A percentile compares a stretch with the other conserved stretches of the same genome.
phyloP scores from a whole-genome alignment of 768 basidiomycete species.

The Calocybe gangraenosa region DNA sequence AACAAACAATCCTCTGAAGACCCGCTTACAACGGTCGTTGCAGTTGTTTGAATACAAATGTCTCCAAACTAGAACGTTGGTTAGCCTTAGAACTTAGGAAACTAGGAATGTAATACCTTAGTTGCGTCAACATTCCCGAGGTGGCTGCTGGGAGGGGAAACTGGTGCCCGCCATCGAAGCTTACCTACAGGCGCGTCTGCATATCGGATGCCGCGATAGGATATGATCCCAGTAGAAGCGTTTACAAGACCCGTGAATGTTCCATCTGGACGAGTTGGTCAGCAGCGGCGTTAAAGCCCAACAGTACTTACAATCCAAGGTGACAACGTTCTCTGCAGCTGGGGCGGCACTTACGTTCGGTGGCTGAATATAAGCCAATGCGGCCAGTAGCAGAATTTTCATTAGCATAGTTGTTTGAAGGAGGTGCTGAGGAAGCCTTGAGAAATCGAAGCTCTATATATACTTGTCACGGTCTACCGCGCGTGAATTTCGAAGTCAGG shows the following conservation, averaged over 20 bases:
- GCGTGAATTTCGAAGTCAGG: too few relatives aligned
- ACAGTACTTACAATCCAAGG: slow-evolving; percentile 20
- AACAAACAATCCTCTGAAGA: slow-evolving; percentile 41
- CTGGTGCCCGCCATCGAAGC: slow-evolving; percentile 36
- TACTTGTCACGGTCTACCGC: too few relatives aligned
- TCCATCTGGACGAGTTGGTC: slow-evolving; percentile 25
- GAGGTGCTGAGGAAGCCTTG: too few relatives aligned
- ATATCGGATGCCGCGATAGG: slow-evolving; percentile 37
- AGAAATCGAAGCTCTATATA: too few relatives aligned
- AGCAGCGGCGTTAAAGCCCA: not conserved
- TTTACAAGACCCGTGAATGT: slow-evolving; percentile 31
- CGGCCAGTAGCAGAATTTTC: too few relatives aligned
- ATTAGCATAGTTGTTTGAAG: too few relatives aligned
- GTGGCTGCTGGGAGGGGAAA: slow-evolving; percentile 31
- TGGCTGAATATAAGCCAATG: too few relatives aligned
- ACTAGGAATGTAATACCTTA: slow-evolving; percentile 17
- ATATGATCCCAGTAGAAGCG: slow-evolving; percentile 26
- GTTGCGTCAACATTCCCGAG: slow-evolving; percentile 34
- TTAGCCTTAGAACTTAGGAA: not conserved
- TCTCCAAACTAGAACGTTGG: slow-evolving; percentile 26
- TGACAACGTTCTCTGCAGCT: slow-evolving; percentile 6
- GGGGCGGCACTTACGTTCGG: too few relatives aligned
- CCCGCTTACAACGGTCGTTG: slow-evolving; percentile 22
- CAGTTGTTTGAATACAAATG: slow-evolving; percentile 29
- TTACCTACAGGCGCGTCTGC: slow-evolving; percentile 39